These are phyloP conservation scores for Backusella psychrophila DNA, from an alignment of 192 early-diverging fungal species.

Conservation along the genomic window DNA sequence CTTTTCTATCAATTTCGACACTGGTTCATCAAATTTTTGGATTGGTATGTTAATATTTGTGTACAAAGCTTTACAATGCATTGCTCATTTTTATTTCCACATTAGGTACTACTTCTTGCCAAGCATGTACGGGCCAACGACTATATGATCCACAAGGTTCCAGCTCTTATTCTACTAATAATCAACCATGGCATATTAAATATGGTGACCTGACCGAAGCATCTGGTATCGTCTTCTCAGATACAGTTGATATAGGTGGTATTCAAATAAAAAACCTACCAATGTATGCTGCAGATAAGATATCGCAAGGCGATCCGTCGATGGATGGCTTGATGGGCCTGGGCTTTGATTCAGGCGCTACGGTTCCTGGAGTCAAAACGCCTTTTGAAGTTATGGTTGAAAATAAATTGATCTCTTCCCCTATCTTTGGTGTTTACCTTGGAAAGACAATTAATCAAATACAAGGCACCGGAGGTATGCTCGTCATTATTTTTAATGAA, in stretches of 20 bases:
- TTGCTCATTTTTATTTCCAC: not conserved
- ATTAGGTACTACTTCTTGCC: conserved; percentile 32
- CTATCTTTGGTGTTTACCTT: conserved; percentile 61
- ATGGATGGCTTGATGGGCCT: conserved; percentile 64
- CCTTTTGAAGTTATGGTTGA: conserved; percentile 54
- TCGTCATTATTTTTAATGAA: too few species aligned
- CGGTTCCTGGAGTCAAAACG: conserved; percentile 35
- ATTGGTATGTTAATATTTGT: conserved; percentile 23
- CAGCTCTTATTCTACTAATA: conserved; percentile 47
- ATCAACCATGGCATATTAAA: conserved; percentile 28
- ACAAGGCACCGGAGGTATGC: conserved; percentile 32
- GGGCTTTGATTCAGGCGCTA: conserved; percentile 41
- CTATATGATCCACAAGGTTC: conserved; percentile 46
- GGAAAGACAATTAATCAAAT: conserved; percentile 14
- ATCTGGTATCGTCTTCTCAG: too few species aligned
- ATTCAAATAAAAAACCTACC: conserved; percentile 23
- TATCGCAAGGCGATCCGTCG: conserved; percentile 7
- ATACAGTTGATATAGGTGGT: conserved; percentile 30
- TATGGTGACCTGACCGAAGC: conserved; percentile 13
- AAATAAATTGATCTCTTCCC: conserved; percentile 45
- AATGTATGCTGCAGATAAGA: conserved; percentile 19
- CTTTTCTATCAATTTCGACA: conserved; percentile 66
- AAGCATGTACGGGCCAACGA: not conserved
- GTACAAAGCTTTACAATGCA: too few species aligned
- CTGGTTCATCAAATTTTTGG: conserved; percentile 68